Evolutionary conservation across 257 asterid species (phyloP).

Genomic region (Haberlea rhodopensis): DNA sequence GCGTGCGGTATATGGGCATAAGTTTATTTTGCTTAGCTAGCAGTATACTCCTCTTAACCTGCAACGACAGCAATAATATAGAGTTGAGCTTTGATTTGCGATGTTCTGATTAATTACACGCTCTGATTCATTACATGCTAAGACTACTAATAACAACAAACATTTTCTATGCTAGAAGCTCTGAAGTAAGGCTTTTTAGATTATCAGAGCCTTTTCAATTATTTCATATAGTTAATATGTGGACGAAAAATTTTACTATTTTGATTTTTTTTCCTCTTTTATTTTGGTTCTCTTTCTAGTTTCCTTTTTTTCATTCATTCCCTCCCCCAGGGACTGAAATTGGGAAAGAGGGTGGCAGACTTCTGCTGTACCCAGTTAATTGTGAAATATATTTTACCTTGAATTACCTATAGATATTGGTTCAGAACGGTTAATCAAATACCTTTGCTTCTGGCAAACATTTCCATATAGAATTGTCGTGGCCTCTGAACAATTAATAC

Average conservation of each 20-base stretch:
- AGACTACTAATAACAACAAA: slow-evolving; percentile 1
- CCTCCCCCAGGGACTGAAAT: background rate
- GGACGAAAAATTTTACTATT: background rate
- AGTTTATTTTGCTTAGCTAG: slow-evolving; percentile 8
- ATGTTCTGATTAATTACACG: background rate
- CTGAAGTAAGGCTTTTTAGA: no score
- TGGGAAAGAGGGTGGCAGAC: background rate
- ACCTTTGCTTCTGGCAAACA: background rate
- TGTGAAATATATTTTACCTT: background rate
- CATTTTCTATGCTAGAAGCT: background rate
- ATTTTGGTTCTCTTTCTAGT: background rate
- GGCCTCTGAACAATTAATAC: background rate
- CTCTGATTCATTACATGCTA: no score
- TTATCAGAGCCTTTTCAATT: background rate
- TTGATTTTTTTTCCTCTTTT: background rate
- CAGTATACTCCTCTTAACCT: slow-evolving; percentile 8
- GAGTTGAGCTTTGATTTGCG: background rate
- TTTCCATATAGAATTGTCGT: background rate
- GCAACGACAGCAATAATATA: background rate
- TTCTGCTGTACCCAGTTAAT: background rate
- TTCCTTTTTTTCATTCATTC: background rate
- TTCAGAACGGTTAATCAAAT: background rate
- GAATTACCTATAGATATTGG: background rate
- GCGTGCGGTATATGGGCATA: background rate
- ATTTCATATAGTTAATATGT: background rate